Base-by-base conservation (phyloP, 2,329 filamentous ascomycete genomes). In the Basipetospora chlamydospora region DNA sequence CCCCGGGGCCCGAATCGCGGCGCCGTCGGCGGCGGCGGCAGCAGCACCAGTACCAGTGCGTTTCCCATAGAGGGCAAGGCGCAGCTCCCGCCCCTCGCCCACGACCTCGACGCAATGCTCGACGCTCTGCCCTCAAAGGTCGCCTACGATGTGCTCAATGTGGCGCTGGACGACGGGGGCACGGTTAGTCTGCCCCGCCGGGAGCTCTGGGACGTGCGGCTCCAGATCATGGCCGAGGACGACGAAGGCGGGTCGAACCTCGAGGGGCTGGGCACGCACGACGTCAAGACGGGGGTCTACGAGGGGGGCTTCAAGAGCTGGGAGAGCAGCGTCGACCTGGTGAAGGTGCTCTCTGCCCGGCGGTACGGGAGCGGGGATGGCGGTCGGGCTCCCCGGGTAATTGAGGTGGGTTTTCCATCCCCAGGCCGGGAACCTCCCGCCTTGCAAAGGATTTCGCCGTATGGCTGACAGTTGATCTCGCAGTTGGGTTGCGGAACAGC, bases 241-340 rank as follows among this genome's bases (percentile, higher is more conserved):
- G 72, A 70, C 28, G 60, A 58, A 33, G 51, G 52, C 26, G 49
- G 53, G 20, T 49, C 43, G 12, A 46, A 51, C 11, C 56, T 62
- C 43, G 61, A 68, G 37, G 67, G 69, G 2, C 60, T 84, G 25
- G 77, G 73, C 26, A 66, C 69, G 42, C 75, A 81, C 43, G 83
- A 90, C 55, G 77, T 90, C 44, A 80, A 76, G 54, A 81, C 80
- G 38, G 82, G 82, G 35, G 72, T 88, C 41, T 90, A 90, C 56
- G 83, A 90, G 58, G 83, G 83, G 39, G 83, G 83, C 17, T 86
- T 88, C 61, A 90, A 90, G 61, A 87, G 80, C 48, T 90, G 83
- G 83, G 83, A 90, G 59, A 87, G 82, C 57, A 84, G 79, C 41
- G 65, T 86, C 36, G 83, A 90, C 52, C 63, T 90, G 13, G 80